Conservation (phyloP, 2,329 filamentous ascomycete species). For the Venturia carpophila region DNA sequence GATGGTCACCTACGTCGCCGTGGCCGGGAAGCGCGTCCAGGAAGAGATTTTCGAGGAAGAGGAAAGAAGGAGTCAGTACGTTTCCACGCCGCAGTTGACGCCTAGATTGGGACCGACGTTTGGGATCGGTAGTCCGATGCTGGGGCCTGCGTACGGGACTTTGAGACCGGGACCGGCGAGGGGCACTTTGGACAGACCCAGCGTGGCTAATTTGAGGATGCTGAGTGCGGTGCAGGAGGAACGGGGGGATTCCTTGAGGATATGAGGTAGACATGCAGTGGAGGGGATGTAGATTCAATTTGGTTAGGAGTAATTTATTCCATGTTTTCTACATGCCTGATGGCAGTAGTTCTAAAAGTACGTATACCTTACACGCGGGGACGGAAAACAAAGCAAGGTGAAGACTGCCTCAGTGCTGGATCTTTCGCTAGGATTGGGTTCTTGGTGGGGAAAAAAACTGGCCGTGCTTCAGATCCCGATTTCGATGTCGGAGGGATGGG, state of each 20-base stretch:
- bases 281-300: not conserved
- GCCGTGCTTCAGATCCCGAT: too few relatives aligned
- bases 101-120: slow-evolving; percentile 9
- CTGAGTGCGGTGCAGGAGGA: slow-evolving; percentile 15
- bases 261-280: not conserved
- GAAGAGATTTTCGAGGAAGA: slow-evolving; percentile 29
- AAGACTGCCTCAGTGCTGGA: too few relatives aligned
- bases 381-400: too few relatives aligned
- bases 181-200: not conserved
- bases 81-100: slow-evolving; percentile 2
- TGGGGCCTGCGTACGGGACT: slow-evolving; percentile 15
- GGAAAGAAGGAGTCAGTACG: slow-evolving; percentile 21
- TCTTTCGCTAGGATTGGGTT: too few relatives aligned
- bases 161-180: not conserved
- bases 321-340: not conserved
- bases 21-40: slow-evolving; percentile 25
- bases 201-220: slow-evolving; percentile 13
- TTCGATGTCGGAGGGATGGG: too few relatives aligned
- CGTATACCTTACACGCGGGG: too few relatives aligned
- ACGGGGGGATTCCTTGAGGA: not conserved
- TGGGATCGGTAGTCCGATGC: slow-evolving; percentile 6
- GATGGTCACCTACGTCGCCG: slow-evolving; percentile 44
- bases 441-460: too few relatives aligned
- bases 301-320: not conserved
- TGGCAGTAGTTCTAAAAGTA: not conserved